These are phyloP conservation scores for Zizania palustris DNA, from an alignment of 202 grass and related monocot species.

Conservation along the genomic window DNA sequence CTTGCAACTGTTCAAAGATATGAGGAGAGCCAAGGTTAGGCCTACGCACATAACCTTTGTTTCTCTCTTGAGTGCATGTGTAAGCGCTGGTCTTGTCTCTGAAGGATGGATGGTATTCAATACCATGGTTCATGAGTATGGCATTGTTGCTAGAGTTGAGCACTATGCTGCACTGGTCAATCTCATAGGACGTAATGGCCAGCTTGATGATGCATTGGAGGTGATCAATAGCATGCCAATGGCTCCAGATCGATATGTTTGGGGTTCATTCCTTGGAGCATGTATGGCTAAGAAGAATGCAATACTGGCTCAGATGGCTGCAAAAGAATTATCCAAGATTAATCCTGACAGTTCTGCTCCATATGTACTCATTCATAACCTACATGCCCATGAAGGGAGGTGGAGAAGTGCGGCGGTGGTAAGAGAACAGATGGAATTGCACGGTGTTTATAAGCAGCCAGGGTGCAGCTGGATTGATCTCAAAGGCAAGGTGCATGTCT, in stretches of 20 bases:
- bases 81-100: conserved; percentile 61
- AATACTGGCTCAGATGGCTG: conserved; percentile 58
- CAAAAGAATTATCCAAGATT: conserved; percentile 51
- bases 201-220: conserved; percentile 59
- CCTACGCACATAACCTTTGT: conserved; percentile 75
- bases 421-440: conserved; percentile 66
- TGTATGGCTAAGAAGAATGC: conserved; percentile 71
- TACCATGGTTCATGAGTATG: conserved; percentile 66
- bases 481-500: conserved; percentile 56
- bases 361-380: conserved; percentile 85
- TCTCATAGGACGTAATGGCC: conserved; percentile 65
- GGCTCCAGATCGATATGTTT: conserved; percentile 66
- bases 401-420: conserved; percentile 66
- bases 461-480: conserved; percentile 87
- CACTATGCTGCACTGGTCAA: conserved; percentile 83
- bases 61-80: conserved; percentile 71
- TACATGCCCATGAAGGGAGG: conserved; percentile 66
- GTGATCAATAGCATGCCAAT: conserved; percentile 68
- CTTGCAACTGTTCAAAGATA: conserved; percentile 60
- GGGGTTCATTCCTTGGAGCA: conserved; percentile 79
- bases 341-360: conserved; percentile 79
- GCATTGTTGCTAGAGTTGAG: conserved; percentile 54
- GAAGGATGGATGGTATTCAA: conserved; percentile 66
- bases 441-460: conserved; percentile 65
- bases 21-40: conserved; percentile 48